Evolutionary conservation across 2,329 filamentous ascomycete species (phyloP).

Genomic region (Alternaria incomplexa): DNA sequence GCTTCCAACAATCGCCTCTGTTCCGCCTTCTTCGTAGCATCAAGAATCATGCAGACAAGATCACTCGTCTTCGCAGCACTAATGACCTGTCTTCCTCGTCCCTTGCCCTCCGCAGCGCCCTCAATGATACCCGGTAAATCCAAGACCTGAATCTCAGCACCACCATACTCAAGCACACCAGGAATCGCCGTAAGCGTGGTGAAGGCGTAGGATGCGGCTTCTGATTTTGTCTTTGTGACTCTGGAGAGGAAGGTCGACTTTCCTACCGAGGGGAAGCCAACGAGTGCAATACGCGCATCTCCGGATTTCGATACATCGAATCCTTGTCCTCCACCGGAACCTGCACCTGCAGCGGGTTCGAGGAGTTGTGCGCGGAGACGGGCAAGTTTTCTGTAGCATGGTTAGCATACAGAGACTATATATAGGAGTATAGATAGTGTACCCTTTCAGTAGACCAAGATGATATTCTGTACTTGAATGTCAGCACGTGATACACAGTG

Average conservation of each 20-base stretch:
- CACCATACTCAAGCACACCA: conserved; percentile 95
- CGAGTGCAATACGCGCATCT: conserved; percentile 93
- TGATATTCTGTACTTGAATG: conserved; percentile 78
- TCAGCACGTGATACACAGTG: conserved; percentile 44
- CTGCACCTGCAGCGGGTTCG: conserved; percentile 82
- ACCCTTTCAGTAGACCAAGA: conserved; percentile 97
- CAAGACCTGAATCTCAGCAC: conserved; percentile 96
- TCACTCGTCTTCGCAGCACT: conserved; percentile 98
- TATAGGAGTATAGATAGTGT: neutral
- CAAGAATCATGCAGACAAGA: conserved; percentile 93
- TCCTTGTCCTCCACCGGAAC: conserved; percentile 78
- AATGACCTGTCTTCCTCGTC: conserved; percentile 93
- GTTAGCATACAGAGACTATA: neutral
- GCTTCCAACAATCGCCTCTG: conserved; percentile 88
- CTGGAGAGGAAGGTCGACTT: conserved; percentile 99
- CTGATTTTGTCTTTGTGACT: conserved; percentile 96
- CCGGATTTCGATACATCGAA: conserved; percentile 93
- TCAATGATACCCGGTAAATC: conserved; percentile 99
- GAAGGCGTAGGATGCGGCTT: conserved; percentile 95
- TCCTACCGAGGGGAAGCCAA: conserved; percentile 98
- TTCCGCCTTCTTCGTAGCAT: conserved; percentile 95
- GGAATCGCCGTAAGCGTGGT: conserved; percentile 97
- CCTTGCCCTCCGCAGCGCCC: conserved; percentile 93
- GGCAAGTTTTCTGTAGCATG: conserved; percentile 78
- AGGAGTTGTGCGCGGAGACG: conserved; percentile 92